These are phyloP conservation scores for Asterionellopsis glacialis DNA, from an alignment of 108 stramenopile species.

Conservation along the genomic window DNA sequence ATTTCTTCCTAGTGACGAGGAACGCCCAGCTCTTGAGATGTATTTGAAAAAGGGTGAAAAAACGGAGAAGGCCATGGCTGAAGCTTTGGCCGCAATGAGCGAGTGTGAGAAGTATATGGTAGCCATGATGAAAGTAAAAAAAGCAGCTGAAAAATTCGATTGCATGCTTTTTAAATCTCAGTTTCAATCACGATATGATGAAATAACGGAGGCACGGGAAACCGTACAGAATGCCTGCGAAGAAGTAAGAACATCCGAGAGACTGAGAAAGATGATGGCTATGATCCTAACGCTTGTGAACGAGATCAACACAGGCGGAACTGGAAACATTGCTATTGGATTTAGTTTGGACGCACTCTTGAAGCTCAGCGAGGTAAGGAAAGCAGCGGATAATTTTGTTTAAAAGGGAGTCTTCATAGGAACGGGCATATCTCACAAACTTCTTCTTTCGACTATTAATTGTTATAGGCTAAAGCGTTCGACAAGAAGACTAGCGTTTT, in stretches of 20 bases:
- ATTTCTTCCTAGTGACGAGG: slow-evolving; percentile 72
- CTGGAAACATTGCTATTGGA: slow-evolving; percentile 77
- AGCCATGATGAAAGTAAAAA: slow-evolving; percentile 62
- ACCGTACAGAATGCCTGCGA: slow-evolving; percentile 77
- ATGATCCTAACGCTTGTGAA: slow-evolving; percentile 90
- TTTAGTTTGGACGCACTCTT: slow-evolving; percentile 93
- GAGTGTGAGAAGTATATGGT: slow-evolving; percentile 82
- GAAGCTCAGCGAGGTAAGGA: slow-evolving; percentile 87
- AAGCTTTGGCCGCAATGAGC: slow-evolving; percentile 56
- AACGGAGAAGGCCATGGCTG: slow-evolving; percentile 31
- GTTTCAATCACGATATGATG: slow-evolving; percentile 67
- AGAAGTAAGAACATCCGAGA: slow-evolving; percentile 62
- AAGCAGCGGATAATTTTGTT: neutral
- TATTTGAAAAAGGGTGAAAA: slow-evolving; percentile 58
- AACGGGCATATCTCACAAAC: neutral
- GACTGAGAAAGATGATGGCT: slow-evolving; percentile 82
- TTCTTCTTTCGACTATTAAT: slow-evolving; percentile 3
- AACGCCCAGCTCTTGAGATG: slow-evolving; percentile 40
- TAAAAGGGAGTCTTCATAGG: neutral
- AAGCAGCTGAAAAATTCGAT: slow-evolving; percentile 66
- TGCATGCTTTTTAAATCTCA: slow-evolving; percentile 78
- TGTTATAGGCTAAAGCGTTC: slow-evolving; percentile 84
- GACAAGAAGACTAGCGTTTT: slow-evolving; percentile 96
- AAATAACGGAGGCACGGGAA: slow-evolving; percentile 49
- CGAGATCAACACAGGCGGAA: slow-evolving; percentile 88